Conservation (phyloP, 768 basidiomycete species). For the Suillus clintonianus region DNA sequence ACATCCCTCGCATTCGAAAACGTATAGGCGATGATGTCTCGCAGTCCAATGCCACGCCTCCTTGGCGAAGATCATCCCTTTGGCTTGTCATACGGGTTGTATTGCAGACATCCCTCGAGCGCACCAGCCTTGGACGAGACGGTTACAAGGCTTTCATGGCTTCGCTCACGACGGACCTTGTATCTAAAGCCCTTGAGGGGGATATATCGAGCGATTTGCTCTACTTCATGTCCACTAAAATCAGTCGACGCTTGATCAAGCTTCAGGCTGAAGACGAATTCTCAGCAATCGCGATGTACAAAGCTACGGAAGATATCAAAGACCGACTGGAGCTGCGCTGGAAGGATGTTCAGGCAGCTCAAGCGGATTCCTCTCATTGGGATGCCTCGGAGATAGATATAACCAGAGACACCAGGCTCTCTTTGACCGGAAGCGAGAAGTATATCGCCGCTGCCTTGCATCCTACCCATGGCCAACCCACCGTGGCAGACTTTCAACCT, state of each 20-base stretch:
- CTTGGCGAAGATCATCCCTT: conserved; percentile 38
- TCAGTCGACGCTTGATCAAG: conserved; percentile 25
- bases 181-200: conserved; percentile 17
- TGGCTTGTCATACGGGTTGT: conserved; percentile 38
- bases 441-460: conserved; percentile 28
- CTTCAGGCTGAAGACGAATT: conserved; percentile 23
- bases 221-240: conserved; percentile 28
- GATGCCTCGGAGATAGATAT: conserved; percentile 26
- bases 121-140: conserved; percentile 4
- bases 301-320: conserved; percentile 26
- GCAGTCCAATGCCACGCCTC: conserved; percentile 16
- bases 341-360: conserved; percentile 27
- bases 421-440: conserved; percentile 28
- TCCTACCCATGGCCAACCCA: conserved; percentile 8
- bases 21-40: conserved; percentile 34
- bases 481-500: neutral
- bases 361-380: conserved; percentile 27
- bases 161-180: conserved; percentile 35
- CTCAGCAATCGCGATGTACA: conserved; percentile 29
- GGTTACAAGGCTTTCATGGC: conserved; percentile 52
- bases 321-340: conserved; percentile 34
- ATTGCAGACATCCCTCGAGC: conserved; percentile 33
- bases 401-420: conserved; percentile 32
- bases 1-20: conserved; percentile 29
- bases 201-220: conserved; percentile 29